A percentile compares a stretch with the other conserved stretches of the same genome.
These are phyloP conservation scores for Talaromyces sp. DNA, from an alignment of 2,329 filamentous ascomycete species.

Conservation along the genomic window DNA sequence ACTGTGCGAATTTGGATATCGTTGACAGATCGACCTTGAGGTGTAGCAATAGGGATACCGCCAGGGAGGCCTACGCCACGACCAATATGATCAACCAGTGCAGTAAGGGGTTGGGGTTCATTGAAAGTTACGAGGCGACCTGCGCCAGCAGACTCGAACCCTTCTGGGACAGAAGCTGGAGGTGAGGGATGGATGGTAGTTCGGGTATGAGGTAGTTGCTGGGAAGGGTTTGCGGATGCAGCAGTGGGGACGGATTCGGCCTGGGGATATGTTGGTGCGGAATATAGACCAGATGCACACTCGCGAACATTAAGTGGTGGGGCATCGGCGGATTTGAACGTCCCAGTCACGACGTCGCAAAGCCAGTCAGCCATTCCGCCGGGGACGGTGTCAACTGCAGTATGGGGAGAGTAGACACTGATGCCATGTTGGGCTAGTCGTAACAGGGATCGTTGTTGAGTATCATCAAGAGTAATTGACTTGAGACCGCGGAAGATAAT, in stretches of 20 bases:
- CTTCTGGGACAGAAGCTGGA: slow-evolving; percentile 33
- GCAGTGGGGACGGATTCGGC: slow-evolving; percentile 27
- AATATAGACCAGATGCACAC: slow-evolving; percentile 38
- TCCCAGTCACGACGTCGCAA: slow-evolving; percentile 75
- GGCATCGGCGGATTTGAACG: slow-evolving; percentile 20
- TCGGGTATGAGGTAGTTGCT: slow-evolving; percentile 50
- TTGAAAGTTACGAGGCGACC: slow-evolving; percentile 62
- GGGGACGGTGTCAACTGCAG: slow-evolving; percentile 83
- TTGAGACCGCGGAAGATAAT: slow-evolving; percentile 96
- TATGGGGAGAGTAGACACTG: slow-evolving; percentile 95
- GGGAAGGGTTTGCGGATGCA: slow-evolving; percentile 37
- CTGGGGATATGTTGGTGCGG: slow-evolving; percentile 44
- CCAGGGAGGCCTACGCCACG: slow-evolving; percentile 67
- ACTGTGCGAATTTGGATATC: slow-evolving; percentile 67
- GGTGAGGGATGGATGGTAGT: slow-evolving; percentile 56
- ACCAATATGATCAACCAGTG: slow-evolving; percentile 65
- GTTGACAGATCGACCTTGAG: slow-evolving; percentile 58
- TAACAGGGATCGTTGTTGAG: slow-evolving; percentile 84
- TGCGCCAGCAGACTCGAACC: slow-evolving; percentile 59
- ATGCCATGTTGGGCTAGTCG: slow-evolving; percentile 82
- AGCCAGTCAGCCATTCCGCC: slow-evolving; percentile 93
- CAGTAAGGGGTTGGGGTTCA: slow-evolving; percentile 54
- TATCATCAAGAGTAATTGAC: slow-evolving; percentile 78
- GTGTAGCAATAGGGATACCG: slow-evolving; percentile 65
- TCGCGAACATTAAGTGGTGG: slow-evolving; percentile 9